phyloP scores from a whole-genome alignment of 305 asterid species.

The Solanum chacoense region DNA sequence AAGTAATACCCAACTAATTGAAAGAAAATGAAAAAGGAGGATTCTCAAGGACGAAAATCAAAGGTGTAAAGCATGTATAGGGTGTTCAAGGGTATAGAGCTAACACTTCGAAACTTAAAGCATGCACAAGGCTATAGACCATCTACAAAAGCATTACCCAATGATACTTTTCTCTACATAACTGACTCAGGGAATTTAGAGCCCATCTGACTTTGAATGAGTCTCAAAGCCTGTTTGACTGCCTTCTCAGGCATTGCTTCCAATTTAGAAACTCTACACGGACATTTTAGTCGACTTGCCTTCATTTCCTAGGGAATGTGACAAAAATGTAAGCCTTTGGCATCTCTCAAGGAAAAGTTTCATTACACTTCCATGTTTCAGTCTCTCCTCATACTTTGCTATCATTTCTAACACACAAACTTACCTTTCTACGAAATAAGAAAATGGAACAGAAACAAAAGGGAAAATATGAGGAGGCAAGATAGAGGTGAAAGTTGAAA shows the following conservation, averaged over 20 bases:
- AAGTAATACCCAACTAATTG: background rate
- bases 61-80: background rate
- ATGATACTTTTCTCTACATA: background rate
- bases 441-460: background rate
- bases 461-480: background rate
- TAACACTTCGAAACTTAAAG: background rate
- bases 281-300: background rate
- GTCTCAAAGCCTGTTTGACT: background rate
- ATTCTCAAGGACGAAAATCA: background rate
- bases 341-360: background rate
- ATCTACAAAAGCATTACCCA: background rate
- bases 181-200: background rate
- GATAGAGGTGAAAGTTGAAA: background rate
- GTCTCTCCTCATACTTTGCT: background rate
- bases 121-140: background rate
- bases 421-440: background rate
- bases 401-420: background rate
- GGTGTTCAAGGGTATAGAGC: background rate
- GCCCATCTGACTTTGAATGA: background rate
- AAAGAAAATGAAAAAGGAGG: background rate
- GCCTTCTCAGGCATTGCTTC: background rate
- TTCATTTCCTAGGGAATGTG: background rate
- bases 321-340: background rate
- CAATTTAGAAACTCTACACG: background rate
- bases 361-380: background rate